Evolutionary conservation across 495 filamentous ascomycete genomes (phyloP).

Genomic region (Aspergillus mulundensis): DNA sequence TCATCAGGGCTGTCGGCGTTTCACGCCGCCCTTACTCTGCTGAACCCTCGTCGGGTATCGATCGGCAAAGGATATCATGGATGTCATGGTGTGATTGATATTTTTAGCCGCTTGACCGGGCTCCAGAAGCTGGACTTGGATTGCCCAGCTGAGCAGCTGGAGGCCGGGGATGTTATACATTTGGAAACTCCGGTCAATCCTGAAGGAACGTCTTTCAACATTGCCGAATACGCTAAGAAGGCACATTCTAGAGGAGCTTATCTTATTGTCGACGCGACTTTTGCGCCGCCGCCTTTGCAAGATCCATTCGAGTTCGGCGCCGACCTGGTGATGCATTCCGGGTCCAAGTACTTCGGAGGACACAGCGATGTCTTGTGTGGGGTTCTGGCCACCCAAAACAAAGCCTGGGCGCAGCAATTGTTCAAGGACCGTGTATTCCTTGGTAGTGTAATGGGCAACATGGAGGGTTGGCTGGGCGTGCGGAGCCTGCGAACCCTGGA

Average conservation of each 20-base stretch:
- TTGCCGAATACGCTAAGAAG: constrained; percentile 61
- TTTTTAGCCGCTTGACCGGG: constrained; percentile 68
- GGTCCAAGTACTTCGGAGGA: constrained; percentile 93
- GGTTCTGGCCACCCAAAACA: constrained; percentile 59
- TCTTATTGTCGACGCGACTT: constrained; percentile 86
- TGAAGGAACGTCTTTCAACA: constrained; percentile 70
- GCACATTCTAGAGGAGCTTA: constrained; percentile 69
- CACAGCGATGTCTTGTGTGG: constrained; percentile 90
- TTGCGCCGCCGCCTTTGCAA: constrained; percentile 84
- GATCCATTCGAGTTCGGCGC: constrained; percentile 79
- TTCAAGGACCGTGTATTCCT: constrained; percentile 62
- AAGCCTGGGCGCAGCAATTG: constrained; percentile 56
- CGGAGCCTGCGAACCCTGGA: constrained; percentile 83
- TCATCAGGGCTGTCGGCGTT: constrained; percentile 82
- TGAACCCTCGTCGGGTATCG: constrained; percentile 74
- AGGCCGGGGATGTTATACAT: constrained; percentile 78
- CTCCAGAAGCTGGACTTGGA: constrained; percentile 63
- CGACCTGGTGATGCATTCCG: constrained; percentile 84
- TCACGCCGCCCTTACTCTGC: constrained; percentile 70
- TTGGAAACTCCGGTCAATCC: constrained; percentile 93
- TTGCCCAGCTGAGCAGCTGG: constrained; percentile 51
- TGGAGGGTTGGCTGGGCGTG: constrained; percentile 91
- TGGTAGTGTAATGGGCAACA: constrained; percentile 82
- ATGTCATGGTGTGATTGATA: constrained; percentile 73
- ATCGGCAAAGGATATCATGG: constrained; percentile 89